A percentile compares a stretch with the other conserved stretches of the same genome.
These are phyloP conservation scores for Fusarium armeniacum DNA, from an alignment of 2,329 filamentous ascomycete genomes.

Conservation along the genomic window DNA sequence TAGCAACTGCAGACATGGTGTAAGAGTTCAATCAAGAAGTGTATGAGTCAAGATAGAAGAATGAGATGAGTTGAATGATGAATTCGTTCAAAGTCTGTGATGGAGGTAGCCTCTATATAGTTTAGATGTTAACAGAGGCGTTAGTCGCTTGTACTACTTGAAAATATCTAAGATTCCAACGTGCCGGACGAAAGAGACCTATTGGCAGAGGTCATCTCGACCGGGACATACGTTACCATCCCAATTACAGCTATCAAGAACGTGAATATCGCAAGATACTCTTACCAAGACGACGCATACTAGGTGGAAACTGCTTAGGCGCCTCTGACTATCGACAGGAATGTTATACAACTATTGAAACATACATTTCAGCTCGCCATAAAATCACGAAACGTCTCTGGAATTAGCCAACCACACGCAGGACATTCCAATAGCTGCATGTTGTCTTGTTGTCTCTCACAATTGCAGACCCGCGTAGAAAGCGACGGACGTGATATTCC, in stretches of 20 bases:
- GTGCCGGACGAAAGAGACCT: not conserved
- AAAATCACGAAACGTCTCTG: not conserved
- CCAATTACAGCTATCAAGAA: not conserved
- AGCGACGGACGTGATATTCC: not conserved
- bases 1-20: not conserved
- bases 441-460: not conserved
- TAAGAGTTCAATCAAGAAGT: not conserved
- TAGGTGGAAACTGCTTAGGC: not conserved
- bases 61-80: not conserved
- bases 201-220: not conserved
- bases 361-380: not conserved
- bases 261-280: not conserved
- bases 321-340: not conserved
- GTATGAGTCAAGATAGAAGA: not conserved
- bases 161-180: not conserved
- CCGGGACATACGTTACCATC: not conserved
- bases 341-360: not conserved
- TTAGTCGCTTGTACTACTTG: not conserved
- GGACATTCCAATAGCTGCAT: not conserved
- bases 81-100: accelerated
- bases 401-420: not conserved
- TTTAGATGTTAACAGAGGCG: not conserved
- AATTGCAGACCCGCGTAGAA: not conserved
- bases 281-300: not conserved
- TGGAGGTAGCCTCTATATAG: not conserved